Evolutionary conservation across 2,329 filamentous ascomycete species (phyloP), one percentile per base, ranked within the genome.

Genomic region (Botryosphaeria dothidea): DNA sequence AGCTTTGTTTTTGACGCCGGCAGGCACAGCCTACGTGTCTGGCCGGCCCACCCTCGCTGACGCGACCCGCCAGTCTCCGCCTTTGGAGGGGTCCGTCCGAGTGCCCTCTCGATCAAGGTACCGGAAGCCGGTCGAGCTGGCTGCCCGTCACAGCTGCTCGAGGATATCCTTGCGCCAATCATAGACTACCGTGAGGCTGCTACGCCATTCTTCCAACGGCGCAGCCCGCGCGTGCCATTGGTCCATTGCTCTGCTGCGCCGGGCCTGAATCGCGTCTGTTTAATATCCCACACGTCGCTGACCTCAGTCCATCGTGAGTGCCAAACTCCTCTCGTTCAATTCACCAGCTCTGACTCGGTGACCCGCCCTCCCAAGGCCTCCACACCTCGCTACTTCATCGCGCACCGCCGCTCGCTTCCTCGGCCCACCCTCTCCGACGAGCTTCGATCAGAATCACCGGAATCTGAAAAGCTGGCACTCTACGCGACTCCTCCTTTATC

Each of bases 401-500:
- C 64, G 17, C 54, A 43, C 48, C 61, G 25, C 57, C 60, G 52
- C 58, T 66, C 58, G 49, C 58, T 65, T 66, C 46, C 41, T 49
- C 52, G 41, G 61, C 54, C 43, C 41, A 34, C 31, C 48, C 45
- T 57, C 58, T 31, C 63, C 57, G 60, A 60, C 63, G 34, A 49
- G 54, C 56, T 48, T 60, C 57, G 57, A 36, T 66, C 56, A 45
- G 51, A 64, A 64, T 64, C 45, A 41, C 60, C 58, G 68, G 75
- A 80, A 69, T 70, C 74, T 76, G 80, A 76, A 84, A 90, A 89
- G 77, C 85, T 90, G 87, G 87, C 86, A 81, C 81, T 84, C 72
- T 86, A 87, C 82, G 83, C 84, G 73, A 85, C 83, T 72, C 84
- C 83, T 77, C 84, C 85, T 81, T 81, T 86, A 78, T 86, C 87